A percentile compares a stretch with the other conserved stretches of the same genome.
phyloP scores from a whole-genome alignment of 345 rosid genomes.

The Chamaenerion angustifolium region DNA sequence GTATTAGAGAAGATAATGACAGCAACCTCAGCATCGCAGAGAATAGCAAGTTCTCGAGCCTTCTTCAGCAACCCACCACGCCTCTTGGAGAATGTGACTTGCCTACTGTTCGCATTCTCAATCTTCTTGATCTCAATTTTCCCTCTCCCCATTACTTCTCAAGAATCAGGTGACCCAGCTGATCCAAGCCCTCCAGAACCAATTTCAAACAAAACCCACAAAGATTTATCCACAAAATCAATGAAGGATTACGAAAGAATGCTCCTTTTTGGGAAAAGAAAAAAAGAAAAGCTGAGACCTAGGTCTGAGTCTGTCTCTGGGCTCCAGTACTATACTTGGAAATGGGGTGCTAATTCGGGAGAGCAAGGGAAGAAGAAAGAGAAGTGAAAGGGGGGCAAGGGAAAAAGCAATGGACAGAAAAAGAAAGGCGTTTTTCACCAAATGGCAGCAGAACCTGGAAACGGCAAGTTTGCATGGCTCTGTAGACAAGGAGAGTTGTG shows the following conservation, averaged over 20 bases:
- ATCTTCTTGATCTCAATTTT: constrained; percentile 92
- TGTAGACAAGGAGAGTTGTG: constrained; percentile 8
- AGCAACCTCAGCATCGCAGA: constrained; percentile 93
- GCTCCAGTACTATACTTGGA: background rate
- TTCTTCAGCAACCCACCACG: constrained; percentile 84
- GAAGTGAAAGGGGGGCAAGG: background rate
- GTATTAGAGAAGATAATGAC: constrained; percentile 82
- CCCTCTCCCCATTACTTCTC: constrained; percentile 63
- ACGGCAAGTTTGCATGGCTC: constrained; percentile 11
- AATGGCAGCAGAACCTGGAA: constrained; percentile 6
- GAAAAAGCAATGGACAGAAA: constrained; percentile 1
- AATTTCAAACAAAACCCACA: constrained; percentile 1
- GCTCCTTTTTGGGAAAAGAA: background rate
- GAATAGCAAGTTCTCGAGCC: constrained; percentile 76
- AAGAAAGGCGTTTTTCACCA: constrained; percentile 2
- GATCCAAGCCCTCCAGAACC: background rate
- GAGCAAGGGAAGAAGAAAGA: background rate
- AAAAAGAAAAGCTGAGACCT: background rate
- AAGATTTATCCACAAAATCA: background rate
- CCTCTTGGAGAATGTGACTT: constrained; percentile 93
- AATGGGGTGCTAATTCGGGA: background rate
- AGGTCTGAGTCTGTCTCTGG: background rate
- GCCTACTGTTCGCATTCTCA: constrained; percentile 89
- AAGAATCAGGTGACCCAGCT: background rate
- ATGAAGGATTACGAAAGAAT: background rate